phyloP scores from a whole-genome alignment of 192 early-diverging fungal genomes.

The Chytriomyces hyalinus region DNA sequence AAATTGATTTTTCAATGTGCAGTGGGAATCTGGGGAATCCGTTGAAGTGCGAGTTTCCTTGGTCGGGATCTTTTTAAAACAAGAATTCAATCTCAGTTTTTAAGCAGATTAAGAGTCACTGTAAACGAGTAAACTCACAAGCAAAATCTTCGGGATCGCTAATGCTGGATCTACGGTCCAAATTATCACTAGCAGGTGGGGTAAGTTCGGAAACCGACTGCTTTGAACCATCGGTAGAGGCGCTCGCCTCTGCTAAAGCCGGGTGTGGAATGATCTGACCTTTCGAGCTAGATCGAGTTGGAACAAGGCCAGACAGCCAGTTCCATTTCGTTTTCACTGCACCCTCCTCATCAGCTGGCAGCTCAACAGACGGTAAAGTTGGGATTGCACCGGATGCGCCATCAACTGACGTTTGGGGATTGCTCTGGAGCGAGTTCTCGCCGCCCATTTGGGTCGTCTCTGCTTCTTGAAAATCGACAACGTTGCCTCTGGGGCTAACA shows the following conservation, averaged over 20 bases:
- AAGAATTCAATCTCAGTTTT: background rate
- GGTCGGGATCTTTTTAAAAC: background rate
- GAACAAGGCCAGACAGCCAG: background rate
- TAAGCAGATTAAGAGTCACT: background rate
- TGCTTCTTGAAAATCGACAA: no score
- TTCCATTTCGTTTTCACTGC: background rate
- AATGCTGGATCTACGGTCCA: background rate
- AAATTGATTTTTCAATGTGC: slow-evolving; percentile 38
- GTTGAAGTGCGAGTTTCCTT: slow-evolving; percentile 9
- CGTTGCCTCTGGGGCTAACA: no score
- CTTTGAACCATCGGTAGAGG: background rate
- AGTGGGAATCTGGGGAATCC: slow-evolving; percentile 34
- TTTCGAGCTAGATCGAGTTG: background rate
- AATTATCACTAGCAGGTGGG: background rate
- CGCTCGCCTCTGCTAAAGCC: background rate
- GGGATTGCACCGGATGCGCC: background rate
- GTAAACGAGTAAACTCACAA: slow-evolving; percentile 1
- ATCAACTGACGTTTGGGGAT: no score
- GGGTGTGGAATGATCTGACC: background rate
- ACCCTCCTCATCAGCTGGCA: slow-evolving; percentile 3
- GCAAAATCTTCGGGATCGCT: slow-evolving; percentile 23
- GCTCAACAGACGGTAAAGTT: slow-evolving; percentile 4
- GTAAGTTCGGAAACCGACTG: background rate
- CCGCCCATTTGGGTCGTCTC: no score
- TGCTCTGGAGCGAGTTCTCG: no score